Base-by-base conservation (phyloP, 2,329 filamentous ascomycete species). In the Xylaria sp. region DNA sequence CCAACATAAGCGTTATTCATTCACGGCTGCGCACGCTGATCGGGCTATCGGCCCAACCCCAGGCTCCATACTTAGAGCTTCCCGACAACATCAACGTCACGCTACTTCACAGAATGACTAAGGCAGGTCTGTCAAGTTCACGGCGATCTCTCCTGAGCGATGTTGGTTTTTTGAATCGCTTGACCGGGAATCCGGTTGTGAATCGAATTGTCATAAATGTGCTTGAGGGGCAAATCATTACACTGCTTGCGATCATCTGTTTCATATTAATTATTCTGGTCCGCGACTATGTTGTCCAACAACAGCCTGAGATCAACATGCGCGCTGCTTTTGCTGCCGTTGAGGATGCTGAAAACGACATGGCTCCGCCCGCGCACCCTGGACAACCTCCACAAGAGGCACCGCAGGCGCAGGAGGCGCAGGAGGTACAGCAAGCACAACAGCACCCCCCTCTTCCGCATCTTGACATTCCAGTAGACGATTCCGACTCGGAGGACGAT, bases 221-320 rank as follows among this genome's bases (percentile, higher is more conserved):
- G 0, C 83, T 98, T 3, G 96, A 99, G 82, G 96, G 96, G 3
- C 94, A 97, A 78, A 88, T 98, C 57, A 97, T 99, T 74, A 99
- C 95, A 0, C 83, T 98, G 6, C 83, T 97, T 12, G 93, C 98
- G 60, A 95, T 99, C 8, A 87, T 97, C 54, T 94, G 92, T 67
- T 99, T 98, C 80, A 98, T 99, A 68, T 84, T 99, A n/a, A 90
- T 99, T 51, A 99, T 99, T 74, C 83, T 99, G 3, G 98, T 99
- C 56, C 86, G 97, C 56, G 96, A 99, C 82, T 99, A 97, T 87
- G 96, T 99, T 60, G 94, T 99, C 10, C 96, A 99, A 79, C 96
- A 99, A 79, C 96, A 99, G 78, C 96, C 95, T 5, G 91, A 94
- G 72, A 91, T 96, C 74, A 97, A 97, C 76, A 91, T 96, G 84